Evolutionary conservation across 495 filamentous ascomycete species (phyloP), one percentile per base, ranked within the genome.

Genomic region (Aspergillus mulundensis): DNA sequence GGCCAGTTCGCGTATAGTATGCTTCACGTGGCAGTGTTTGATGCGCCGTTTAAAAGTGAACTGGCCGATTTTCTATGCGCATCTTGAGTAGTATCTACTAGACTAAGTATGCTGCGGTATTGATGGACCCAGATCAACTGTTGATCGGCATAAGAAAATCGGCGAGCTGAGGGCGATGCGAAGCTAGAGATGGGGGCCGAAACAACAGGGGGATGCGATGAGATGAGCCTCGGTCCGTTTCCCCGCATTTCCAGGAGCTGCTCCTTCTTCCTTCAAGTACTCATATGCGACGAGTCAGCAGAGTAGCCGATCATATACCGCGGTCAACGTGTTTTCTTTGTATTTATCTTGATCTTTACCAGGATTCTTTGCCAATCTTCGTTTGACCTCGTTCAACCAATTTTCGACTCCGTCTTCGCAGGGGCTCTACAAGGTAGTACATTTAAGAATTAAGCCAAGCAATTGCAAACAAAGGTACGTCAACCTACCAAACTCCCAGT

Each of bases 191-290:
- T 40, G 28, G 23, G 40, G 28, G 50, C 34, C 43, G 28, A 34
- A 48, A 24, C 30, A 55, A 16, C 42, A 46, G 42, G 40, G 14
- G 6, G 7, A n/a, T n/a, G n/a, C n/a, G n/a, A n/a, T n/a, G n/a
- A n/a, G 16, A 38, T 46, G 23, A 32, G 50, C 53, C 53, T 56
- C 53, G 53, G 53, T 56, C 53, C 53, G 53, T 50, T 67, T 69
- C 67, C 67, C 67, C 67, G 67, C 67, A 69, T 67, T 57, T 50
- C 48, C 34, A 50, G 12, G 25, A 25, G 11, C 14, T 28, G 20
- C 7, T 23, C 7, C 3, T 21, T 11, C 11, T 21, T 32, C n/a
- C 15, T 36, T 30, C 23, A 2, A 18, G 2, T 19, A 7, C 11
- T 34, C 45, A 48, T 48, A 48, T 48, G 45, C 7, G n/a, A 34